Evolutionary conservation across 148 eudicot species (phyloP).

Genomic region (Drosera capensis): DNA sequence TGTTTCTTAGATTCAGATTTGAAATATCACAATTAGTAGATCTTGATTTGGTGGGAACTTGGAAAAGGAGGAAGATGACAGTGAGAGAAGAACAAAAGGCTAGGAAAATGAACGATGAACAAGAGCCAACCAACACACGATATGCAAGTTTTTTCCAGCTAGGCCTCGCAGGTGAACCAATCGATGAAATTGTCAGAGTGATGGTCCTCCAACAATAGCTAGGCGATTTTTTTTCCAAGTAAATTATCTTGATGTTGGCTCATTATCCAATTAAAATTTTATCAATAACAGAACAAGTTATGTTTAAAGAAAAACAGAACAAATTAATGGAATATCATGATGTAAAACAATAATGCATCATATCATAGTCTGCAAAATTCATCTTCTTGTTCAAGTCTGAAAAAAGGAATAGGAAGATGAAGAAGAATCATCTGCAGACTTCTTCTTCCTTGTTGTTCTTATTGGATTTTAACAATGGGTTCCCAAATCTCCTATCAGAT

Average conservation of each 20-base stretch:
- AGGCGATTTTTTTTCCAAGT: conserved; percentile 10
- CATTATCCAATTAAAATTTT: neutral
- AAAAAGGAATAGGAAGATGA: neutral
- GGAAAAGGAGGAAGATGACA: neutral
- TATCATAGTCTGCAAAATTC: too few species aligned
- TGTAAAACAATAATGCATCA: too few species aligned
- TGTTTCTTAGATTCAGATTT: too few species aligned
- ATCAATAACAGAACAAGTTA: neutral
- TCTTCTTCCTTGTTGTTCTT: conserved; percentile 5
- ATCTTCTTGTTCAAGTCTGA: neutral
- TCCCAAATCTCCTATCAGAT: conserved; percentile 44
- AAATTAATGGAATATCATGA: too few species aligned
- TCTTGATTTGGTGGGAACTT: neutral
- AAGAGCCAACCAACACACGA: conserved; percentile 8
- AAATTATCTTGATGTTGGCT: neutral
- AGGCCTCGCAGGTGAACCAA: conserved; percentile 34
- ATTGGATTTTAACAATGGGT: conserved; percentile 39
- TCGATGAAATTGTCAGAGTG: conserved; percentile 3
- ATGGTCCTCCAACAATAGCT: conserved; percentile 19
- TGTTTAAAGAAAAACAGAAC: neutral
- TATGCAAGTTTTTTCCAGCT: conserved; percentile 4
- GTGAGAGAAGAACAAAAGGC: neutral
- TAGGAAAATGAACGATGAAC: neutral
- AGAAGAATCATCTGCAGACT: conserved; percentile 3
- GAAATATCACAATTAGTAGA: too few species aligned